Conservation (phyloP, 176 grass and related monocot species). For the Aegilops bicornis region DNA sequence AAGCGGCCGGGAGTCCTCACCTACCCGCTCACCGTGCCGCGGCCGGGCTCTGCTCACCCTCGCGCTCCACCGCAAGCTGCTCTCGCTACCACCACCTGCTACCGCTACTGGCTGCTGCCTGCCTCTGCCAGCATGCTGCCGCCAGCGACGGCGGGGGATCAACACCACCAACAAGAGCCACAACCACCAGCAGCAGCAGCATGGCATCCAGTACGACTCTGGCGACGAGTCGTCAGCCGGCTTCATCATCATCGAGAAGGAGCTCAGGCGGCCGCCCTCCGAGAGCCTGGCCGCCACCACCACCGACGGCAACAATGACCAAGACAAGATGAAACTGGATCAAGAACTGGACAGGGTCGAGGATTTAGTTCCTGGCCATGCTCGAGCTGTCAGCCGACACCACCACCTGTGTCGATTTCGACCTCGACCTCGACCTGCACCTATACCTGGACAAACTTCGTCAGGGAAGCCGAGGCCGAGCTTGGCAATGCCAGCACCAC, state of each 20-base stretch:
- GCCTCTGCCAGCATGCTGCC: background rate
- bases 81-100: background rate
- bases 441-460: background rate
- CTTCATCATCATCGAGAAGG: constrained; percentile 78
- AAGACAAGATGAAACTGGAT: background rate
- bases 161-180: too few relatives aligned
- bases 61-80: constrained; percentile 48
- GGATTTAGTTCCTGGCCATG: constrained; percentile 65
- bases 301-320: constrained; percentile 30
- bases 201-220: background rate
- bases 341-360: constrained; percentile 39
- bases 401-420: background rate
- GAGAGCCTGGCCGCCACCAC: constrained; percentile 42
- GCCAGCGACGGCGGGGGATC: too few relatives aligned
- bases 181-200: background rate
- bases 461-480: constrained; percentile 12
- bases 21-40: constrained; percentile 34
- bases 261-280: constrained; percentile 20
- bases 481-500: background rate
- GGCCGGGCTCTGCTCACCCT: constrained; percentile 24
- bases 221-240: constrained; percentile 32
- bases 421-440: background rate
- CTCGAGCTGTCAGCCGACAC: constrained; percentile 37
- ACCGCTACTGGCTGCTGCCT: background rate
- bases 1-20: constrained; percentile 28